Evolutionary conservation across 176 grass and related monocot genomes (phyloP).

Genomic region (Tuctoria greenei): DNA sequence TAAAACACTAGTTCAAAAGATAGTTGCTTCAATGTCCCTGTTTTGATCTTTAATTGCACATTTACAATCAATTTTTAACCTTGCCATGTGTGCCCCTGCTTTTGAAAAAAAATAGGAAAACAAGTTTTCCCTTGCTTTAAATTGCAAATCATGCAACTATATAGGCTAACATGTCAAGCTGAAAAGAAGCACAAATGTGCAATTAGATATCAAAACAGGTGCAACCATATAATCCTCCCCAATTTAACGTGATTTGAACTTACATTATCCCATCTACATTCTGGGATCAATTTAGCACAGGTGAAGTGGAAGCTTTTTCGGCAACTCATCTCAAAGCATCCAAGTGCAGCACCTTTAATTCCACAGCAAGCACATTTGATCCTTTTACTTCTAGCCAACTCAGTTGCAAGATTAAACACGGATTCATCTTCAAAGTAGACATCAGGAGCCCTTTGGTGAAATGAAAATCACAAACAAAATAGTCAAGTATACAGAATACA

Average conservation of each 20-base stretch:
- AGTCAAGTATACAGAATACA: slow-evolving; percentile 6
- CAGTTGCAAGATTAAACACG: slow-evolving; percentile 68
- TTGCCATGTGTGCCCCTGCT: not conserved
- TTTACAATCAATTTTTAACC: not conserved
- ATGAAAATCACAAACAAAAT: slow-evolving; percentile 16
- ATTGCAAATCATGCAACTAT: not conserved
- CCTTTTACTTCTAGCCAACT: slow-evolving; percentile 80
- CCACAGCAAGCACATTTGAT: slow-evolving; percentile 93
- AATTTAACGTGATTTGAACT: slow-evolving; percentile 33
- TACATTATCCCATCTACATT: slow-evolving; percentile 93
- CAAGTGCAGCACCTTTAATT: slow-evolving; percentile 90
- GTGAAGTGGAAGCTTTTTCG: slow-evolving; percentile 91
- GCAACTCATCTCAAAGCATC: slow-evolving; percentile 79
- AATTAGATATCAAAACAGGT: not conserved
- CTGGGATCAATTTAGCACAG: slow-evolving; percentile 79
- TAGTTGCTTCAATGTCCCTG: not conserved
- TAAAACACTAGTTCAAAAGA: slow-evolving; percentile 18
- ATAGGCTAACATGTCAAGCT: not conserved
- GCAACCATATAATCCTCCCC: too few relatives aligned
- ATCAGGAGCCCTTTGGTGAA: slow-evolving; percentile 73
- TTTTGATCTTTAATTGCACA: not conserved
- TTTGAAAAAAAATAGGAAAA: not conserved
- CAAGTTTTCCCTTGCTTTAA: not conserved
- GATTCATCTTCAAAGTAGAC: slow-evolving; percentile 84
- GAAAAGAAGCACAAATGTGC: too few relatives aligned